phyloP scores from a whole-genome alignment of 208 protist genomes.

The Porcisia hertigi region DNA sequence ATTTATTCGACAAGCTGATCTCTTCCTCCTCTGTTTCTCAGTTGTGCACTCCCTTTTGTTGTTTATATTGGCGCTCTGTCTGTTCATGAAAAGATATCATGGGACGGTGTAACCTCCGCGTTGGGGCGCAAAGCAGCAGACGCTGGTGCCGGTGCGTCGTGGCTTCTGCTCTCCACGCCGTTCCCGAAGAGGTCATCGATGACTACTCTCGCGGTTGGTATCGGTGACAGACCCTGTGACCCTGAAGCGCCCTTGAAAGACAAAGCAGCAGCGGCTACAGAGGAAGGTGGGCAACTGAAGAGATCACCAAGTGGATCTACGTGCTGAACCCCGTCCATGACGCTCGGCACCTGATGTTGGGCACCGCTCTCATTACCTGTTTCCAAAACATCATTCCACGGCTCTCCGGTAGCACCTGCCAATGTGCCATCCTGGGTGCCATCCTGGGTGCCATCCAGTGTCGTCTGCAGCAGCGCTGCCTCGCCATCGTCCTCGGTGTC shows the following conservation, averaged over 20 bases:
- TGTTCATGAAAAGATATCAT: slow-evolving; percentile 55
- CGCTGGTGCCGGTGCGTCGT: not conserved
- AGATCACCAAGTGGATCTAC: slow-evolving; percentile 51
- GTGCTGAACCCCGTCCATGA: slow-evolving; percentile 20
- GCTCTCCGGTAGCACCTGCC: not conserved
- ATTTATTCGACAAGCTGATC: too few relatives aligned
- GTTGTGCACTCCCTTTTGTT: not conserved
- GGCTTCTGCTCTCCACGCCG: not conserved
- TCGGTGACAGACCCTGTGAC: not conserved
- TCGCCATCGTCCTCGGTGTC: slow-evolving; percentile 62
- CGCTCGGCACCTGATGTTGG: slow-evolving; percentile 5
- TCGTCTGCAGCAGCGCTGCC: slow-evolving; percentile 45
- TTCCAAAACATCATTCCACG: slow-evolving; percentile 20
- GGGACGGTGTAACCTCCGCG: slow-evolving; percentile 16
- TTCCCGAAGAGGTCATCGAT: slow-evolving; percentile 37
- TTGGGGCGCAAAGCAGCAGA: slow-evolving; percentile 4
- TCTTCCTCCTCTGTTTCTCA: not conserved
- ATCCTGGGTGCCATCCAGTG: slow-evolving; percentile 18
- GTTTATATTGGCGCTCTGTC: not conserved
- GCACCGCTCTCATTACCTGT: slow-evolving; percentile 10
- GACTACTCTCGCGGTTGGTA: not conserved
- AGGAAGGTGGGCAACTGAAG: slow-evolving; percentile 21
- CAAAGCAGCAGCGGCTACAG: slow-evolving; percentile 9
- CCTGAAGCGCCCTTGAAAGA: not conserved
- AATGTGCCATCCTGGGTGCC: slow-evolving; percentile 1